phyloP scores from a whole-genome alignment of 2,329 filamentous ascomycete genomes.

The Sporothrix sp. region DNA sequence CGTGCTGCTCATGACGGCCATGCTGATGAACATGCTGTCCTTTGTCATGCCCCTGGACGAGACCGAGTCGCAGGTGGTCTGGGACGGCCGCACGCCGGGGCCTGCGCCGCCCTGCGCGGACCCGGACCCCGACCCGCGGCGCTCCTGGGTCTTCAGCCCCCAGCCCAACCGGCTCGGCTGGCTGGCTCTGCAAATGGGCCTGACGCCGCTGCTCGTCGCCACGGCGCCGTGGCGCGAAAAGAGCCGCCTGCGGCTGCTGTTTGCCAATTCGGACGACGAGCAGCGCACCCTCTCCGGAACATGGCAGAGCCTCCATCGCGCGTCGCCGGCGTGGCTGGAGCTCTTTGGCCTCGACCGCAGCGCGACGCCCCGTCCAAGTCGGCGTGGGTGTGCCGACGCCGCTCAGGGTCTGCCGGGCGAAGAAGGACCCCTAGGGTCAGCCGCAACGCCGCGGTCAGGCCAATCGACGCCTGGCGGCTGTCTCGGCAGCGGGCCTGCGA shows the following conservation, averaged over 20 bases:
- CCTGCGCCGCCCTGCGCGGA: conserved; percentile 5
- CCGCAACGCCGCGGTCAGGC: background rate
- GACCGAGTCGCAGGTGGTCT: conserved; percentile 4
- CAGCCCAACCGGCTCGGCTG: conserved; percentile 18
- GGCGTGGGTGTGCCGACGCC: no score
- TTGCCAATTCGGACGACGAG: conserved; percentile 17
- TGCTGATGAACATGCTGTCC: conserved; percentile 20
- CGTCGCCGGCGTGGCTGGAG: conserved; percentile 17
- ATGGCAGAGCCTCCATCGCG: conserved; percentile 15
- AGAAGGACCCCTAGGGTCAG: no score
- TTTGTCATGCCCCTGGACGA: conserved; percentile 19
- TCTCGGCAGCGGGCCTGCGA: background rate
- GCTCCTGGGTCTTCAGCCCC: conserved; percentile 20
- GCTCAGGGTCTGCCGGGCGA: no score
- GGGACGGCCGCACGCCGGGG: conserved; percentile 1
- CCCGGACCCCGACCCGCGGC: conserved; percentile 13
- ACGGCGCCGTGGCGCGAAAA: conserved; percentile 15
- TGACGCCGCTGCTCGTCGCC: conserved; percentile 17
- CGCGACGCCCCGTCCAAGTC: background rate
- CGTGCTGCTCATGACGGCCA: conserved; percentile 19
- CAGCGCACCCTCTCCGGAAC: conserved; percentile 15
- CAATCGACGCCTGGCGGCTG: background rate
- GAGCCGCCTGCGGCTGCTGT: conserved; percentile 14
- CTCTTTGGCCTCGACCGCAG: conserved; percentile 16
- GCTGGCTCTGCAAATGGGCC: conserved; percentile 18